These are phyloP conservation scores for Meyerozyma sp. DNA, from an alignment of 1,139 yeast species.

Conservation along the genomic window DNA sequence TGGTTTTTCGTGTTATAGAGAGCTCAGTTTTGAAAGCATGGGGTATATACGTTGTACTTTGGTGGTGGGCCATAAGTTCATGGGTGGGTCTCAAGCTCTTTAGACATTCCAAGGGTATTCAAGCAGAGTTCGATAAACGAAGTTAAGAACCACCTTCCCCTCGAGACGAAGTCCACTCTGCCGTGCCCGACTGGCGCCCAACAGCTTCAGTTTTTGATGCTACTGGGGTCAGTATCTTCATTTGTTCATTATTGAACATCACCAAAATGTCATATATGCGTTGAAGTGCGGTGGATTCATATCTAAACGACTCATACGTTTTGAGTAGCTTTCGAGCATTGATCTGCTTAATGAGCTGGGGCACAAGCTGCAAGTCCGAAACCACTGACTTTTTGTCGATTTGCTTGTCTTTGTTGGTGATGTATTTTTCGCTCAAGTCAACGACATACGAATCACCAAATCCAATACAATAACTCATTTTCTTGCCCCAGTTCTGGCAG, in stretches of 20 bases:
- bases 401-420: constrained; percentile 44
- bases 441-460: constrained; percentile 53
- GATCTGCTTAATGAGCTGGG: constrained; percentile 25
- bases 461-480: constrained; percentile 83
- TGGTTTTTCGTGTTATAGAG: constrained; percentile 23
- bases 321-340: constrained; percentile 28
- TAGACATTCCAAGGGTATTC: constrained; percentile 63
- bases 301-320: constrained; percentile 19
- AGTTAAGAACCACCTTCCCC: constrained; percentile 63
- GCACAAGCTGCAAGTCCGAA: constrained; percentile 34
- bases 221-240: constrained; percentile 2
- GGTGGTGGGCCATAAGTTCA: constrained; percentile 75
- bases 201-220: constrained; percentile 6
- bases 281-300: constrained; percentile 5
- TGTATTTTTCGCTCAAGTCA: constrained; percentile 70
- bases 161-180: constrained; percentile 66
- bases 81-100: constrained; percentile 79
- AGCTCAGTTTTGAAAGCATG: constrained; percentile 48
- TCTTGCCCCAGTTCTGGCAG: constrained; percentile 85
- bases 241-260: constrained; percentile 6
- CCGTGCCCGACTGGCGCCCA: constrained; percentile 72
- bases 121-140: constrained; percentile 2
- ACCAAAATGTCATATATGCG: constrained; percentile 5
- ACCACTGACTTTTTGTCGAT: constrained; percentile 46
- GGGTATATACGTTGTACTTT: constrained; percentile 53